Evolutionary conservation across 805 yeast species (phyloP).

Genomic region (Candida multigemmis): DNA sequence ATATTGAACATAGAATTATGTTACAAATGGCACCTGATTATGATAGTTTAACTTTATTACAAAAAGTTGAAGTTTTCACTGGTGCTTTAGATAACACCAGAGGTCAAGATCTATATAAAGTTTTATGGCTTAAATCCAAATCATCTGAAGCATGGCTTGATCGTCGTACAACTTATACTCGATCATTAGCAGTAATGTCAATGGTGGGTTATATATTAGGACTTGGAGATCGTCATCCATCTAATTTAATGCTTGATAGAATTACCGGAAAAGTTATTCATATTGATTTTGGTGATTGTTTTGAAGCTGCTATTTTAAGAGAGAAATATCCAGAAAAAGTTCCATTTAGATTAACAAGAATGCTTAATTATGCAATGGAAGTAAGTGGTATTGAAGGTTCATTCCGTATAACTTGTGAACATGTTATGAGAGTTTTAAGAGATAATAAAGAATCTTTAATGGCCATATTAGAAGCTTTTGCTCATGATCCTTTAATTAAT

Average conservation of each 20-base stretch:
- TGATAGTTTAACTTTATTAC: conserved; percentile 78
- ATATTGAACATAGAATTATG: conserved; percentile 93
- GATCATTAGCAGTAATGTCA: conserved; percentile 96
- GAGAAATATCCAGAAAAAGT: conserved; percentile 98
- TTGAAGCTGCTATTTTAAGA: conserved; percentile 93
- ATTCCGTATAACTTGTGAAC: conserved; percentile 91
- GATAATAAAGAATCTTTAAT: conserved; percentile 92
- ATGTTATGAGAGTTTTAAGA: conserved; percentile 90
- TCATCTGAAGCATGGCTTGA: conserved; percentile 98
- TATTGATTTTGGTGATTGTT: conserved; percentile 98
- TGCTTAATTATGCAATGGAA: conserved; percentile 98
- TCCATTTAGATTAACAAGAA: conserved; percentile 92
- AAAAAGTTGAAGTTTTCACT: conserved; percentile 94
- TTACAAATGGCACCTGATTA: conserved; percentile 97
- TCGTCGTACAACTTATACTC: conserved; percentile 89
- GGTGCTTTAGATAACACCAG: conserved; percentile 91
- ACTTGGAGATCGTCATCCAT: conserved; percentile 95
- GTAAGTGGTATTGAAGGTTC: conserved; percentile 98
- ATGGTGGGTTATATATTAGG: conserved; percentile 98
- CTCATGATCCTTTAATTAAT: conserved; percentile 94
- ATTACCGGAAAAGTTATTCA: conserved; percentile 93
- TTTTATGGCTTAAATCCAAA: conserved; percentile 90
- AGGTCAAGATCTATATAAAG: conserved; percentile 93
- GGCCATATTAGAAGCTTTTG: conserved; percentile 98
- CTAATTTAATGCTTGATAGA: conserved; percentile 90